Evolutionary conservation across 352 stramenopile species (phyloP), one percentile per base, ranked within the genome.

Genomic region (Phytophthora syringae): DNA sequence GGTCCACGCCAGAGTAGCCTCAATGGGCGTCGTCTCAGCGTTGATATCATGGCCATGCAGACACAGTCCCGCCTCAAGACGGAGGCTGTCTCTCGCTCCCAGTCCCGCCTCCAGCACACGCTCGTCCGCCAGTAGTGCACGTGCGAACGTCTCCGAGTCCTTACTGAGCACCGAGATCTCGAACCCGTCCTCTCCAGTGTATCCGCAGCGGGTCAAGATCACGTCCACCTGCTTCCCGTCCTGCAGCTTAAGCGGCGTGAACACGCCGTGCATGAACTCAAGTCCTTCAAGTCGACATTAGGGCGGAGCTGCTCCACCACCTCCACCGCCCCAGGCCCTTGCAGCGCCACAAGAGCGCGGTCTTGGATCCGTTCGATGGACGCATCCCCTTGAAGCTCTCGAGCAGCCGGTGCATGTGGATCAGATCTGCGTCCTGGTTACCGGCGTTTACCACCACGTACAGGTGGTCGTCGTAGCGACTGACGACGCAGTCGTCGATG

Each of bases 141-240:
- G 70, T 4, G 76, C 79, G 48, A 96, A 88, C n/a, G 53, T 60
- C 49, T 84, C 75, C 2, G 69, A 69, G 40, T 94, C 69, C 18
- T 68, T 67, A 48, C 74, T 89, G 16, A 76, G 67, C 57, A 98
- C 95, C 16, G 93, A 97, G 52, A 99, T 90, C 83, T 99, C 98
- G 61, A 99, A 99, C 18, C 98, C 98, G 77, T 99, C 98, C 75
- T 99, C 98, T 25, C 97, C 98, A 28, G 98, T 99, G 88, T 99
- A 99, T 11, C 98, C 97, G 76, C 97, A 99, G 64, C 97, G 96
- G 15, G 90, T 97, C 43, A 98, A 65, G 32, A 93, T 92, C 21
- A 93, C 90, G 36, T 98, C 86, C 42, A 96, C 77, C 66, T 92
- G 85, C 13, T 63, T 67, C 28, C 72, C 67, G 13, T 62, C 42